Evolutionary conservation across 768 basidiomycete genomes (phyloP).

Genomic region (Russula lepida): DNA sequence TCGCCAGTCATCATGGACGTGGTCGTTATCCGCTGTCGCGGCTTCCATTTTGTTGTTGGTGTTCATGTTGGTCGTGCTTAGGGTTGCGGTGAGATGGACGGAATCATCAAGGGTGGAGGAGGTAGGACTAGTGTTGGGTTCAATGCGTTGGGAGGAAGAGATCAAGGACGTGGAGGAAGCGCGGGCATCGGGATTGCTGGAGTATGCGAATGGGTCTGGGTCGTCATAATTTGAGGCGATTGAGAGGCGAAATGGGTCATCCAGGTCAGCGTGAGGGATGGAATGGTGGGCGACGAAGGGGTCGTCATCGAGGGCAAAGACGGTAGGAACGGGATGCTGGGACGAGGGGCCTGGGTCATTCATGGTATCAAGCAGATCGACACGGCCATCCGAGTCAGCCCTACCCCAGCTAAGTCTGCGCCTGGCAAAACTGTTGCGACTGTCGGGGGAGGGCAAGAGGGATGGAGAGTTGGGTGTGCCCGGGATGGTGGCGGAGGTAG

Average conservation of each 20-base stretch:
- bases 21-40: neutral
- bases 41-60: constrained; percentile 19
- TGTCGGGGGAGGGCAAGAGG: constrained; percentile 28
- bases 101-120: constrained; percentile 53
- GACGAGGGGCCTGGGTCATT: constrained; percentile 23
- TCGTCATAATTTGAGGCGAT: neutral
- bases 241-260: neutral
- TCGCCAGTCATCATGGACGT: constrained; percentile 24
- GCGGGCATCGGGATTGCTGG: constrained; percentile 34
- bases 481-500: constrained; percentile 36
- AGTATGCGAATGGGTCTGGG: constrained; percentile 29
- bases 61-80: constrained; percentile 33
- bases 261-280: neutral
- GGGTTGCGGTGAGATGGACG: constrained; percentile 40
- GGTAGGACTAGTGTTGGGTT: constrained; percentile 28
- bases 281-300: constrained; percentile 37
- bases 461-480: constrained; percentile 46
- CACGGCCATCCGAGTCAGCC: constrained; percentile 31
- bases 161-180: constrained; percentile 49
- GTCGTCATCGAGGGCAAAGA: constrained; percentile 32
- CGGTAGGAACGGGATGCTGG: neutral
- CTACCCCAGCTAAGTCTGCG: constrained; percentile 53
- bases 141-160: constrained; percentile 27
- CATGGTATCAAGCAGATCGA: constrained; percentile 26
- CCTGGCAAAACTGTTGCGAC: constrained; percentile 32